These are phyloP conservation scores for Sclerotinia minor DNA, from an alignment of 2,329 filamentous ascomycete species.

Conservation along the genomic window DNA sequence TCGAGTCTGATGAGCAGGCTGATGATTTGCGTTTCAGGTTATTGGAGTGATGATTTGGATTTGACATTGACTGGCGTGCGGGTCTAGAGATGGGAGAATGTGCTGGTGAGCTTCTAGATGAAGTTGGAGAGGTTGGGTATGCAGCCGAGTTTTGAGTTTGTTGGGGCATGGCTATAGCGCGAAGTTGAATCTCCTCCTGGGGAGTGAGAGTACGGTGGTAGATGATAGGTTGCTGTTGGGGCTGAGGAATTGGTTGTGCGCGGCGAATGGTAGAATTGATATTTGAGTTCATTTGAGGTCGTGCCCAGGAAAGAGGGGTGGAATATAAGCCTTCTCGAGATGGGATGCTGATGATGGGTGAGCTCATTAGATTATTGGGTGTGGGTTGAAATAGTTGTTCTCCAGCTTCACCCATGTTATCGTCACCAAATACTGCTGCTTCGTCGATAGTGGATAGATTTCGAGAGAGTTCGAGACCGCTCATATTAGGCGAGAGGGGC, in stretches of 20 bases:
- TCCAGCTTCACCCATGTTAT: slow-evolving; percentile 30
- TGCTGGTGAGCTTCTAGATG: slow-evolving; percentile 32
- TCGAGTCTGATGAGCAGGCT: slow-evolving; percentile 31
- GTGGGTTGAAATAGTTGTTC: slow-evolving; percentile 38
- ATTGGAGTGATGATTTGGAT: slow-evolving; percentile 49
- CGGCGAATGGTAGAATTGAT: slow-evolving; percentile 11
- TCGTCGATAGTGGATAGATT: slow-evolving; percentile 31
- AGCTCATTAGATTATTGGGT: slow-evolving; percentile 19
- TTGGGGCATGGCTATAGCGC: slow-evolving; percentile 63
- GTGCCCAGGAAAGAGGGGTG: slow-evolving; percentile 37
- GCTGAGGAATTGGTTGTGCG: slow-evolving; percentile 14
- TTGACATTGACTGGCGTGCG: slow-evolving; percentile 38
- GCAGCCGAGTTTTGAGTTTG: slow-evolving; percentile 41
- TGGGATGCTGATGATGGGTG: slow-evolving; percentile 24
- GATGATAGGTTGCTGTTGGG: slow-evolving; percentile 18
- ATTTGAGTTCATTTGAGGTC: slow-evolving; percentile 27
- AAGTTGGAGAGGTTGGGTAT: slow-evolving; percentile 53
- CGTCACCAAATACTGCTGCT: slow-evolving; percentile 35
- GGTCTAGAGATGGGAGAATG: slow-evolving; percentile 52
- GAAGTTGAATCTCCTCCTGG: slow-evolving; percentile 47
- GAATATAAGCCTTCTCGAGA: slow-evolving; percentile 35
- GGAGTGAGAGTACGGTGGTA: slow-evolving; percentile 30
- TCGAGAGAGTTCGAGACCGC: slow-evolving; percentile 32
- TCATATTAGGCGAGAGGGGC: slow-evolving; percentile 35
- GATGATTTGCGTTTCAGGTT: slow-evolving; percentile 45